phyloP scores from a whole-genome alignment of 2,329 filamentous ascomycete genomes.

The Fusarium tricinctum region DNA sequence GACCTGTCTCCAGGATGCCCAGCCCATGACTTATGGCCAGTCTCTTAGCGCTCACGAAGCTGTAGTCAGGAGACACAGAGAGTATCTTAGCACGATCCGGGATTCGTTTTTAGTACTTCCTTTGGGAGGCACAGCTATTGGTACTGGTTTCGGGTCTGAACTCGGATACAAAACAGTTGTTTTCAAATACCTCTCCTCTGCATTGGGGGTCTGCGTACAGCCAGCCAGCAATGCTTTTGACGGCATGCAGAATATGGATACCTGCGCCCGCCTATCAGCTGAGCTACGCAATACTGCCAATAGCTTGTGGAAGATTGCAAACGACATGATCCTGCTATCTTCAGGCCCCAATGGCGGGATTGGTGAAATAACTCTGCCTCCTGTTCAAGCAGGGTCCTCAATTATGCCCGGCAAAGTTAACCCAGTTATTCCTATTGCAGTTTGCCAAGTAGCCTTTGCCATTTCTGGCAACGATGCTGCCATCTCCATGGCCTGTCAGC shows the following conservation, averaged over 20 bases:
- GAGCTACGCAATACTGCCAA: constrained; percentile 17
- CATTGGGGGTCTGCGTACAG: neutral
- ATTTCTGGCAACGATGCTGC: constrained; percentile 10
- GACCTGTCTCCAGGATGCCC: constrained; percentile 13
- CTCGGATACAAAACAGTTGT: constrained; percentile 1
- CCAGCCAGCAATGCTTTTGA: constrained; percentile 6
- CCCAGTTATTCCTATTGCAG: constrained; percentile 11
- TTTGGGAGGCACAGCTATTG: constrained; percentile 15
- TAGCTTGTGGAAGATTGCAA: constrained; percentile 19
- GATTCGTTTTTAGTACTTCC: constrained; percentile 1
- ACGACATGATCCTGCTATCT: constrained; percentile 12
- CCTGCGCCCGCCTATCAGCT: constrained; percentile 6
- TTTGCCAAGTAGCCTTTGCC: constrained; percentile 4
- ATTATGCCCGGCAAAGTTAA: constrained; percentile 20
- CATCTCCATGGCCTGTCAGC: constrained; percentile 10
- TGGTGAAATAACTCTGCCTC: constrained; percentile 7
- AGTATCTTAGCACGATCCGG: constrained; percentile 1
- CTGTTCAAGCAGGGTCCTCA: constrained; percentile 7
- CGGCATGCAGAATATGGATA: constrained; percentile 18
- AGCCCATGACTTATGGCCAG: constrained; percentile 12
- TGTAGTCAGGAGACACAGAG: constrained; percentile 3
- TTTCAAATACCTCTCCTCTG: neutral
- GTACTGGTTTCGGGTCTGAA: constrained; percentile 9
- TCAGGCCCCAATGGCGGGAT: constrained; percentile 7
- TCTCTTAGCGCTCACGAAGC: constrained; percentile 13